Percentiles rank a stretch among this genome's conserved stretches.
Evolutionary conservation across 345 rosid genomes (phyloP).

Genomic region (Aquilaria yunnanensis): DNA sequence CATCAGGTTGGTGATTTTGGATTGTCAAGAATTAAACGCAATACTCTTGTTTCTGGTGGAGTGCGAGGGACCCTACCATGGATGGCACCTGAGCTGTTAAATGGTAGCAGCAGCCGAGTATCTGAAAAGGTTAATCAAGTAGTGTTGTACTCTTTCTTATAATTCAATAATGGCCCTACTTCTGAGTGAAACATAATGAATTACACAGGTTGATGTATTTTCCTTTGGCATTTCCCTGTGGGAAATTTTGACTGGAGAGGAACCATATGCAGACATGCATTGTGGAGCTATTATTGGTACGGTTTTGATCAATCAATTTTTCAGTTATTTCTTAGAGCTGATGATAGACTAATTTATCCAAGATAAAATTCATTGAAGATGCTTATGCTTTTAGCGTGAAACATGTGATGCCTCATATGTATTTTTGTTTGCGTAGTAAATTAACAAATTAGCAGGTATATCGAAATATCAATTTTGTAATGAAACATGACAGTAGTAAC

Average conservation of each 20-base stretch:
- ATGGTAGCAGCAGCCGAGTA: slow-evolving; percentile 57
- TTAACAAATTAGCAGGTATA: no score
- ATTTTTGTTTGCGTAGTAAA: no score
- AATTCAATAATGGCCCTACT: not conserved
- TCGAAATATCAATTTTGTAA: no score
- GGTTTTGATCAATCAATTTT: slow-evolving; percentile 5
- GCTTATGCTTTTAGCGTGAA: no score
- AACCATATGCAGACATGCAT: slow-evolving; percentile 73
- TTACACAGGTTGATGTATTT: slow-evolving; percentile 51
- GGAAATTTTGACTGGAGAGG: slow-evolving; percentile 73
- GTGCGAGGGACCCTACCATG: slow-evolving; percentile 73
- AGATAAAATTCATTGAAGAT: no score
- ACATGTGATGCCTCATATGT: no score
- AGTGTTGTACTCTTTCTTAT: not conserved
- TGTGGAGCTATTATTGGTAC: slow-evolving; percentile 75
- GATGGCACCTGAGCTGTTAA: slow-evolving; percentile 71
- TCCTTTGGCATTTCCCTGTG: slow-evolving; percentile 71
- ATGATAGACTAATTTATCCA: no score
- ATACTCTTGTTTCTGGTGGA: slow-evolving; percentile 66
- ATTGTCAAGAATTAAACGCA: slow-evolving; percentile 59
- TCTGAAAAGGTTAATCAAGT: slow-evolving; percentile 49
- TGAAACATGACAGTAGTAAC: no score
- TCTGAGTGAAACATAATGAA: slow-evolving; percentile 6
- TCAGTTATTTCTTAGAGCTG: no score
- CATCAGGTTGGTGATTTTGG: slow-evolving; percentile 71